Evolutionary conservation across 2,329 filamentous ascomycete genomes (phyloP).

Genomic region (Colletotrichum lini): DNA sequence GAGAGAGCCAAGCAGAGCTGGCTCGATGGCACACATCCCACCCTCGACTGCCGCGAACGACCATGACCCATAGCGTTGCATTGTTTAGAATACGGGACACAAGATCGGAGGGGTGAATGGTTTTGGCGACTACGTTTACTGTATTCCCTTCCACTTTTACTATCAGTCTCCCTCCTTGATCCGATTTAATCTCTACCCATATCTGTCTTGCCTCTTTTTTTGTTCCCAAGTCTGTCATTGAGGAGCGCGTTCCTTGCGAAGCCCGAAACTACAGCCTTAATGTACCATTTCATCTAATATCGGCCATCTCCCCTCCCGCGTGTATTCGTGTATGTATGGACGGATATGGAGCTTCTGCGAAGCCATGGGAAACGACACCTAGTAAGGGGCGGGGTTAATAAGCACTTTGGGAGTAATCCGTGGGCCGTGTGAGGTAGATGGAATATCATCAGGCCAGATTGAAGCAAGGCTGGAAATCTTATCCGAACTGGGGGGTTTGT

Average conservation of each 20-base stretch:
- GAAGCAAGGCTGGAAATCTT: not conserved
- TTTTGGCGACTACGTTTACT: slow-evolving; percentile 17
- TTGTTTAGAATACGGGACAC: slow-evolving; percentile 33
- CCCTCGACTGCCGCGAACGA: slow-evolving; percentile 36
- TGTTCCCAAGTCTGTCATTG: not conserved
- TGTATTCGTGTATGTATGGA: not conserved
- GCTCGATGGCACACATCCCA: slow-evolving; percentile 40
- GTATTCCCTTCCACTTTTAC: slow-evolving; percentile 5
- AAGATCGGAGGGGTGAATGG: slow-evolving; percentile 10
- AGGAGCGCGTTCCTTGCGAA: not conserved
- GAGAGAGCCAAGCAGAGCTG: slow-evolving; percentile 42
- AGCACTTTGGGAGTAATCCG: not conserved
- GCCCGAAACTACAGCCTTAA: slow-evolving; percentile 4
- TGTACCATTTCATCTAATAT: not conserved
- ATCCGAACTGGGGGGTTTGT: too few relatives aligned
- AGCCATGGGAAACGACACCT: not conserved
- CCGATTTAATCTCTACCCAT: slow-evolving; percentile 25
- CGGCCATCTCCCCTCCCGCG: not conserved
- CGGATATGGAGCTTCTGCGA: not conserved
- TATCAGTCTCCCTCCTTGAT: slow-evolving; percentile 12
- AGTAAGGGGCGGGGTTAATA: too few relatives aligned
- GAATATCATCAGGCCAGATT: not conserved
- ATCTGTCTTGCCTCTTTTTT: not conserved
- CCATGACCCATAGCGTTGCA: slow-evolving; percentile 39
- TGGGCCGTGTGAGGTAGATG: not conserved